These are phyloP conservation scores for Omphalotus olearius DNA, from an alignment of 1,284 basidiomycete genomes.

Conservation along the genomic window DNA sequence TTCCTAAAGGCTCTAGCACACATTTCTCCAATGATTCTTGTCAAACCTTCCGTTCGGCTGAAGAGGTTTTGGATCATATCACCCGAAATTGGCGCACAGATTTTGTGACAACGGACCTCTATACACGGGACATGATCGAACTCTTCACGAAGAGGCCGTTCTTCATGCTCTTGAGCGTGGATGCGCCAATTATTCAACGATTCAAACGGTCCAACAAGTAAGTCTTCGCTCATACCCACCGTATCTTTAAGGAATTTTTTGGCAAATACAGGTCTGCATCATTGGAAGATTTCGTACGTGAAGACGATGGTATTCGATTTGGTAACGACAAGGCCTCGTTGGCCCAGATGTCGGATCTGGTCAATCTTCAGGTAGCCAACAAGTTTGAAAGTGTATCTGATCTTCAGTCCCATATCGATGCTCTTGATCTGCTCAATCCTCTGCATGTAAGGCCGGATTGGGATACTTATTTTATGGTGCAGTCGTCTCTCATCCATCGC, in stretches of 20 bases:
- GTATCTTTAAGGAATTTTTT: neutral
- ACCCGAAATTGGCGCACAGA: conserved; percentile 81
- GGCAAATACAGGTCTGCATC: conserved; percentile 23
- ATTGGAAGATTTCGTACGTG: conserved; percentile 63
- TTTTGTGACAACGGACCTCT: conserved; percentile 80
- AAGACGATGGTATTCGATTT: conserved; percentile 60
- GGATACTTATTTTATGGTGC: conserved; percentile 95
- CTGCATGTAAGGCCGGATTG: conserved; percentile 82
- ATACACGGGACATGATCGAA: conserved; percentile 54
- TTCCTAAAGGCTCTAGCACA: neutral
- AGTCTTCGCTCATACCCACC: conserved; percentile 15
- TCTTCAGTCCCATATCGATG: conserved; percentile 63
- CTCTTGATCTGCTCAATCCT: conserved; percentile 64
- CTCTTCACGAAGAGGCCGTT: conserved; percentile 86
- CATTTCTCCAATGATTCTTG: neutral
- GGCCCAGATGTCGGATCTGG: conserved; percentile 40
- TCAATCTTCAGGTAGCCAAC: conserved; percentile 73
- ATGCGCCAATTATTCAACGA: conserved; percentile 73
- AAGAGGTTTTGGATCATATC: conserved; percentile 67
- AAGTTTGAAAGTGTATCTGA: conserved; percentile 51
- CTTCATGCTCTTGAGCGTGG: conserved; percentile 83
- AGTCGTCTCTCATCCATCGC: conserved; percentile 18
- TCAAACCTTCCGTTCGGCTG: conserved; percentile 30
- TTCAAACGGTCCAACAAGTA: conserved; percentile 51
- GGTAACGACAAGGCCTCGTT: conserved; percentile 36